These are phyloP conservation scores for Wickerhamomyces pijperi DNA, from an alignment of 805 yeast species.

Conservation along the genomic window DNA sequence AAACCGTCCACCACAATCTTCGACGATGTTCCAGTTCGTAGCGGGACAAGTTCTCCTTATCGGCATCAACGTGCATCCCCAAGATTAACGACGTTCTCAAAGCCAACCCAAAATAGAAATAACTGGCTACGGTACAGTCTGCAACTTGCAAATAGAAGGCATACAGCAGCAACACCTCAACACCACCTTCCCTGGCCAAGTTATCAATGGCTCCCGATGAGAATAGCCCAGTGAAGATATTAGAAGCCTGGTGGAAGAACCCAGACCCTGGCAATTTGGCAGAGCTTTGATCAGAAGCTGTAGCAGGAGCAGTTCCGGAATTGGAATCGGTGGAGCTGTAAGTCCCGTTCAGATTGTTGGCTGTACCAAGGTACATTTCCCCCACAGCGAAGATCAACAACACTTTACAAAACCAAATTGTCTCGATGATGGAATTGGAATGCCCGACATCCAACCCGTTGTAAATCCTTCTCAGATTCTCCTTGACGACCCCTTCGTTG, in stretches of 20 bases:
- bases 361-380: slow-evolving; percentile 74
- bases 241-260: slow-evolving; percentile 71
- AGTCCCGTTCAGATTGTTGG: slow-evolving; percentile 45
- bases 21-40: slow-evolving; percentile 76
- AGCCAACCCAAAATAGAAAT: slow-evolving; percentile 71
- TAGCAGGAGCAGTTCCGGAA: no score
- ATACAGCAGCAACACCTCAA: slow-evolving; percentile 62
- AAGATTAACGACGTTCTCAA: slow-evolving; percentile 58
- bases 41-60: slow-evolving; percentile 50
- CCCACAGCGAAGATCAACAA: slow-evolving; percentile 67
- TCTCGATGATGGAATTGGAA: slow-evolving; percentile 43
- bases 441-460: slow-evolving; percentile 27
- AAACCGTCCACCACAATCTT: slow-evolving; percentile 80
- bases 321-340: no score
- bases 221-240: slow-evolving; percentile 62
- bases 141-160: slow-evolving; percentile 79
- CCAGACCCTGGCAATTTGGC: slow-evolving; percentile 68
- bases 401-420: slow-evolving; percentile 74
- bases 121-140: slow-evolving; percentile 73
- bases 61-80: slow-evolving; percentile 80
- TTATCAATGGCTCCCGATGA: slow-evolving; percentile 75
- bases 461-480: slow-evolving; percentile 52
- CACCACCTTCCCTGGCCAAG: slow-evolving; percentile 68
- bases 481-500: slow-evolving; percentile 70
- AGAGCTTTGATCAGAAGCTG: no score